Evolutionary conservation across 331 rosid genomes (phyloP).

Genomic region (Ulmus americana): DNA sequence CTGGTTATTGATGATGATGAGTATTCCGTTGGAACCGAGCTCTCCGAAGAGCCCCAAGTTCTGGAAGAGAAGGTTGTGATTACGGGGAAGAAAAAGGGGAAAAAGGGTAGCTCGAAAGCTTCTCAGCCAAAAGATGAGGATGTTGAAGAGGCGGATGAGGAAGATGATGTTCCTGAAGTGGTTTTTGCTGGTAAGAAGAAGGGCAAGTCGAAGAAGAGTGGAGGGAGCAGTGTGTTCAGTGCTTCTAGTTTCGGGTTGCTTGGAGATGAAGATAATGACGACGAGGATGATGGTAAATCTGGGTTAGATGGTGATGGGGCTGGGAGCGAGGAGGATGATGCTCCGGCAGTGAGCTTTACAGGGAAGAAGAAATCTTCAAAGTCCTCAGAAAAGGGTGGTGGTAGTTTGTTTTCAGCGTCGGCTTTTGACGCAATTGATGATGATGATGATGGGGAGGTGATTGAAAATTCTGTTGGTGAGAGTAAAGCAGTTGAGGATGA

Average conservation of each 20-base stretch:
- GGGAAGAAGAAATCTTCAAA: slow-evolving; percentile 67
- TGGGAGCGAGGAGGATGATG: slow-evolving; percentile 35
- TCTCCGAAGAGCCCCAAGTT: slow-evolving; percentile 48
- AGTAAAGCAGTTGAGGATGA: slow-evolving; percentile 26
- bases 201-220: slow-evolving; percentile 66
- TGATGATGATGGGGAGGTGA: slow-evolving; percentile 41
- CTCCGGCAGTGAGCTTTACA: slow-evolving; percentile 36
- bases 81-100: slow-evolving; percentile 69
- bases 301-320: slow-evolving; percentile 15
- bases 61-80: slow-evolving; percentile 39
- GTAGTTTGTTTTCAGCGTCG: slow-evolving; percentile 43
- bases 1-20: slow-evolving; percentile 69
- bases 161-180: slow-evolving; percentile 38
- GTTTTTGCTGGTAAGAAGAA: slow-evolving; percentile 69
- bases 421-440: slow-evolving; percentile 54
- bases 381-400: slow-evolving; percentile 41
- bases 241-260: slow-evolving; percentile 58
- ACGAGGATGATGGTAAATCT: slow-evolving; percentile 20
- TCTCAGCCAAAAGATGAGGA: slow-evolving; percentile 30
- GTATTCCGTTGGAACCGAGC: slow-evolving; percentile 58
- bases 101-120: slow-evolving; percentile 50
- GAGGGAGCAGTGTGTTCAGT: slow-evolving; percentile 43
- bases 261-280: slow-evolving; percentile 49
- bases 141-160: slow-evolving; percentile 18
- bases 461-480: slow-evolving; percentile 29